These are phyloP conservation scores for Pythium volutum DNA, from an alignment of 352 stramenopile species.

Conservation along the genomic window DNA sequence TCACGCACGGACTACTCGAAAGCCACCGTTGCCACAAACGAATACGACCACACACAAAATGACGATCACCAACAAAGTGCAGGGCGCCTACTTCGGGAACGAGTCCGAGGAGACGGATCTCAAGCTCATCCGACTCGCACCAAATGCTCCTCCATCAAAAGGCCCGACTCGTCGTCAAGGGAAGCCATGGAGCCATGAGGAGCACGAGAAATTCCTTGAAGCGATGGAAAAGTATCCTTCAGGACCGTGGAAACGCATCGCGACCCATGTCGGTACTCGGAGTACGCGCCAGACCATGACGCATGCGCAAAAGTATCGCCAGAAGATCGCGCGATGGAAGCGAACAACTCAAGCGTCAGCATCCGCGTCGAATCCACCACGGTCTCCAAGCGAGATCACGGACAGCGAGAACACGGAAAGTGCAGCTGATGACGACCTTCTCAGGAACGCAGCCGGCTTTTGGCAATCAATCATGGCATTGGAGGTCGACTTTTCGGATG, in stretches of 20 bases:
- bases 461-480: neutral
- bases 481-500: neutral
- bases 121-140: conserved; percentile 8
- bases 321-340: conserved; percentile 63
- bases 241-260: conserved; percentile 63
- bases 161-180: conserved; percentile 2
- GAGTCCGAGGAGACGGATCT: neutral
- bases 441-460: neutral
- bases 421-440: neutral
- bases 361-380: neutral
- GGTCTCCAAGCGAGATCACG: neutral
- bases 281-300: conserved; percentile 93
- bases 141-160: conserved; percentile 10
- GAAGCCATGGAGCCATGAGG: conserved; percentile 14
- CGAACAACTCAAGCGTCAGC: conserved; percentile 18
- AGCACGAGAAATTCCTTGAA: conserved; percentile 59
- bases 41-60: neutral
- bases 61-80: conserved; percentile 12
- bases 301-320: conserved; percentile 79
- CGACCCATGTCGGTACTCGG: conserved; percentile 65
- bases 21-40: too few relatives aligned
- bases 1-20: too few relatives aligned
- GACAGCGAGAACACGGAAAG: neutral
- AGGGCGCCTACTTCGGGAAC: conserved; percentile 7
- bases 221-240: conserved; percentile 60